Conservation (phyloP, 495 filamentous ascomycete genomes). For the Tetracladium setigerum region DNA sequence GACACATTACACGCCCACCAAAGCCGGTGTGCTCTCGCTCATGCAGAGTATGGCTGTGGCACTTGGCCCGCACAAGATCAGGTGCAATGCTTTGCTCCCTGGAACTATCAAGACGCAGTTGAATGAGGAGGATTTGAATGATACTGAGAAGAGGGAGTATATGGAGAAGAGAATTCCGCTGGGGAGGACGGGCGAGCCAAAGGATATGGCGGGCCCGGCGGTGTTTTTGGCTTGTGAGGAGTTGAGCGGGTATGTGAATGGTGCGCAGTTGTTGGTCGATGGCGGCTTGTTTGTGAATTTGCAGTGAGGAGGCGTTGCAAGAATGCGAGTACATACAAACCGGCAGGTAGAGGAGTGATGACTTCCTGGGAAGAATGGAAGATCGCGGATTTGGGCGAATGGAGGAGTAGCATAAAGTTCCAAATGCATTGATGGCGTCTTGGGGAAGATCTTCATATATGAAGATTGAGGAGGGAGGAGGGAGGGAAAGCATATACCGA, state of each 20-base stretch:
- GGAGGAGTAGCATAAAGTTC: too few relatives aligned
- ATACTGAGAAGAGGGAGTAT: slow-evolving; percentile 64
- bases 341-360: not conserved
- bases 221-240: slow-evolving; percentile 78
- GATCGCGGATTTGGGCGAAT: too few relatives aligned
- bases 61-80: slow-evolving; percentile 64
- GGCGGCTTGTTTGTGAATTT: slow-evolving; percentile 62
- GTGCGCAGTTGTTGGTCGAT: slow-evolving; percentile 79
- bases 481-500: too few relatives aligned
- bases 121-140: slow-evolving; percentile 72
- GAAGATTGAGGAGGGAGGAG: too few relatives aligned
- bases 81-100: slow-evolving; percentile 81
- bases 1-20: slow-evolving; percentile 87
- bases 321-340: not conserved
- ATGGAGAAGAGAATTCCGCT: slow-evolving; percentile 83
- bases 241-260: slow-evolving; percentile 73
- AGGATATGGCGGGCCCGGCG: slow-evolving; percentile 72
- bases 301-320: slow-evolving; percentile 27
- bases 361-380: too few relatives aligned
- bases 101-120: slow-evolving; percentile 82
- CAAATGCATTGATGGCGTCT: too few relatives aligned
- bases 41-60: slow-evolving; percentile 83
- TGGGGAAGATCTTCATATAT: too few relatives aligned
- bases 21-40: slow-evolving; percentile 73
- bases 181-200: slow-evolving; percentile 60